Evolutionary conservation across 1,284 basidiomycete species (phyloP).

Genomic region (Coniferiporia weirii): DNA sequence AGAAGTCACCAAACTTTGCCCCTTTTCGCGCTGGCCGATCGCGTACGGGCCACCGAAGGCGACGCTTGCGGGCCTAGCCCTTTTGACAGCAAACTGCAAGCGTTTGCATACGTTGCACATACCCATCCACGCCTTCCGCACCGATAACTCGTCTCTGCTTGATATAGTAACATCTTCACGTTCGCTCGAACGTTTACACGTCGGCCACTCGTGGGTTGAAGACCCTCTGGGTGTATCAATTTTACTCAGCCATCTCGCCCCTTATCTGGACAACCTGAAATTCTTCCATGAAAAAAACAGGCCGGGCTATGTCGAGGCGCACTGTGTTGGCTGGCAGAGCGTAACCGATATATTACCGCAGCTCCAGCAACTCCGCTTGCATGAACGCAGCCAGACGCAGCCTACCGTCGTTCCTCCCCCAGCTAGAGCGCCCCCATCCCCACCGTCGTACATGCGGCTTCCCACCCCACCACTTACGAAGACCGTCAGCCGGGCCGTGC

Average conservation of each 20-base stretch:
- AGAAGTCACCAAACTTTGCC: conserved; percentile 60
- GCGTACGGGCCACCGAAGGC: conserved; percentile 47
- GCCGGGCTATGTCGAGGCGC: conserved; percentile 58
- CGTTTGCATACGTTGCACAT: conserved; percentile 58
- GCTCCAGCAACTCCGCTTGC: conserved; percentile 56
- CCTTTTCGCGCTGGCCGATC: conserved; percentile 56
- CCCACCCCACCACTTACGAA: conserved; percentile 45
- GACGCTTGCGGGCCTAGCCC: conserved; percentile 53
- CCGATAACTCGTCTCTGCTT: conserved; percentile 40
- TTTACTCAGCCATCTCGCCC: conserved; percentile 69
- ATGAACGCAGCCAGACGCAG: conserved; percentile 37
- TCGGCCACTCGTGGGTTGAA: conserved; percentile 66
- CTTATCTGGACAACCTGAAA: conserved; percentile 57
- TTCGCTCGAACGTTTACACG: conserved; percentile 59
- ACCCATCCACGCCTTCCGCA: conserved; percentile 52
- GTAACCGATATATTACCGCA: conserved; percentile 63
- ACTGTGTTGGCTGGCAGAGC: conserved; percentile 54
- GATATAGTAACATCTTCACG: conserved; percentile 48
- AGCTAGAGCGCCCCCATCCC: conserved; percentile 19
- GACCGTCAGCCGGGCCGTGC: conserved; percentile 39
- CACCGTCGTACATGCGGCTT: conserved; percentile 44
- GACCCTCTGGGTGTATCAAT: conserved; percentile 65
- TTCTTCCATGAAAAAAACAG: conserved; percentile 73
- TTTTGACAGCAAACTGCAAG: conserved; percentile 51
- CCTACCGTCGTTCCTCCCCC: conserved; percentile 22